A percentile compares a stretch with the other conserved stretches of the same genome.
Conservation (phyloP, 169 alveolate species). For the Plasmodium blacklocki region DNA sequence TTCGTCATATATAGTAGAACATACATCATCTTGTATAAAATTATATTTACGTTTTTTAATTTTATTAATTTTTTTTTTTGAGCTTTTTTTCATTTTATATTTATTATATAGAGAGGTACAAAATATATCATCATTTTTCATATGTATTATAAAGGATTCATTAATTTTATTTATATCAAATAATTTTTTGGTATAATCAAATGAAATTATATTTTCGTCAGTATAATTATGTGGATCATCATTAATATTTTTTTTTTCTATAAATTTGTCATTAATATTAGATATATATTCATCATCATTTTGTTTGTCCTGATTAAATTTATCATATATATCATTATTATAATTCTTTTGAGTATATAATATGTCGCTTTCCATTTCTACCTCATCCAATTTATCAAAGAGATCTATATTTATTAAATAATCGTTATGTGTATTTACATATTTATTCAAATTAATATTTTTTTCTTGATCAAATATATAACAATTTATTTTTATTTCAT, state of each 20-base stretch:
- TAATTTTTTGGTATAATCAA: constrained; percentile 19
- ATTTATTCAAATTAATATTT: constrained; percentile 27
- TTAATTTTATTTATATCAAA: constrained; percentile 22
- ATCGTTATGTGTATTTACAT: constrained; percentile 35
- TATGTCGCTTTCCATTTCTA: constrained; percentile 8
- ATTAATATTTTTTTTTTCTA: constrained; percentile 2
- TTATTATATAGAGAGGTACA: neutral
- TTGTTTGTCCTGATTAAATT: neutral
- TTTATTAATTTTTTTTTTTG: neutral
- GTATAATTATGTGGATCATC: neutral
- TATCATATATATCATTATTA: neutral
- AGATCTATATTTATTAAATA: constrained; percentile 23
- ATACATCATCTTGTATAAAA: constrained; percentile 36
- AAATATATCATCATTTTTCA: constrained; percentile 5
- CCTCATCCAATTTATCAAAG: constrained; percentile 4
- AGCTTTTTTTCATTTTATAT: neutral
- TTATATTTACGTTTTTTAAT: constrained; percentile 7
- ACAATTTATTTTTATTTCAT: constrained; percentile 55
- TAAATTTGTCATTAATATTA: neutral
- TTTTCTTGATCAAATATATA: constrained; percentile 44
- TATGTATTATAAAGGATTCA: constrained; percentile 27
- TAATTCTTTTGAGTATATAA: neutral
- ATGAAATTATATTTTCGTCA: constrained; percentile 25
- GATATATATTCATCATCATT: neutral
- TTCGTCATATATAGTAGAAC: constrained; percentile 26